Evolutionary conservation across 371 early-diverging fungal species (phyloP).

Genomic region (Mucor plumbeus): DNA sequence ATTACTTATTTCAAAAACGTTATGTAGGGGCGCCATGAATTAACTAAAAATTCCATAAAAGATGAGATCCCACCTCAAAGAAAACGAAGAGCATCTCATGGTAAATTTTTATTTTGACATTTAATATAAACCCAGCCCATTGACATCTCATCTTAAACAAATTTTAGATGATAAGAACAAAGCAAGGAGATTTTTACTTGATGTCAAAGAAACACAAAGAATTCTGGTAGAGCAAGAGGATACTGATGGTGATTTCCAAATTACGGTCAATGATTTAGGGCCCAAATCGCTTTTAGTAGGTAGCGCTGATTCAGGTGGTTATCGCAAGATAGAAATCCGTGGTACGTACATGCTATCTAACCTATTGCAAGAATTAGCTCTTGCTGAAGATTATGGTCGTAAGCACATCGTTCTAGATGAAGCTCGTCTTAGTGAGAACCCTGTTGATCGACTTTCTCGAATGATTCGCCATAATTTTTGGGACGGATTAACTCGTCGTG

Average conservation of each 20-base stretch:
- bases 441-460: constrained; percentile 84
- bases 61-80: not conserved
- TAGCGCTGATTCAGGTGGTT: constrained; percentile 82
- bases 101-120: constrained; percentile 13
- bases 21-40: constrained; percentile 14
- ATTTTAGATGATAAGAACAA: constrained; percentile 66
- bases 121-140: not conserved
- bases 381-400: constrained; percentile 83
- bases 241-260: constrained; percentile 90
- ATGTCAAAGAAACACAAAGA: constrained; percentile 79
- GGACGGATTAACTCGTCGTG: constrained; percentile 89
- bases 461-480: constrained; percentile 90
- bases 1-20: not conserved
- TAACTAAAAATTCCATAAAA: not conserved
- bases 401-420: constrained; percentile 82
- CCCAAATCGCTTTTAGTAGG: constrained; percentile 86
- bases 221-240: constrained; percentile 89
- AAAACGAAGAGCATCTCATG: constrained; percentile 31
- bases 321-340: constrained; percentile 80
- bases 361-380: constrained; percentile 90
- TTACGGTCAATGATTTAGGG: constrained; percentile 88
- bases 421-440: constrained; percentile 85
- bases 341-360: constrained; percentile 93
- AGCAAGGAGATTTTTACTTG: constrained; percentile 75
- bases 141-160: not conserved